Evolutionary conservation across 2,329 filamentous ascomycete species (phyloP), one percentile per base, ranked within the genome.

Genomic region (Venturia oleaginea): DNA sequence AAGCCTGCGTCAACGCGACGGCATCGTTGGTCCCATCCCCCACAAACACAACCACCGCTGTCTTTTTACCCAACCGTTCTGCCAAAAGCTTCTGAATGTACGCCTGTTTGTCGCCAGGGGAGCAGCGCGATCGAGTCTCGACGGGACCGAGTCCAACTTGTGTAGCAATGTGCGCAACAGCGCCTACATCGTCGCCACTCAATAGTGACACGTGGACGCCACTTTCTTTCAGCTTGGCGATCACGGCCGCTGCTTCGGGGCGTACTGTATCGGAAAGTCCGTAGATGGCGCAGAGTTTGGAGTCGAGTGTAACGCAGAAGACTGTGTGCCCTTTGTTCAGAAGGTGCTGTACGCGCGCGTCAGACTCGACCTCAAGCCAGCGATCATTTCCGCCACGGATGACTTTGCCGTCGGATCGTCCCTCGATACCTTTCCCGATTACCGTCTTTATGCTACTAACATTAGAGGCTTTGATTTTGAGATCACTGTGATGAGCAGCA

Each of bases 11-110:
- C 2, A 93, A 79, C 0, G 90, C 90, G 2, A 84, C 80, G 0
- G 90, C 87, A 70, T 93, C 90, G 72, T 93, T 93, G 17, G 88
- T 91, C 1, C 90, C 90, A 69, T 93, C 90, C 40, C 90, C 90
- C 61, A 84, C 82, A 73, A 93, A 92, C 6, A 92, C 73, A 22
- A 90, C 82, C 1, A 81, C 67, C 24, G 27, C 34, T 30, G 30
- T 42, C n/a, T 27, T 40, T n/a, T 48, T 13, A 22, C n/a, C 43
- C n/a, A 48, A 7, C 6, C n/a, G 13, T n/a, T 24, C 8, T 27
- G 24, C 22, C 13, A 42, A 22, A 19, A 78, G 65, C 2, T 68
- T 60, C 13, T 70, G 68, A 62, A 86, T 74, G 70, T 86, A 86
- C 2, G 74, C 70, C 30, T 79, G 76, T 69, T 88, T 88, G 66